These are phyloP conservation scores for Populus ilicifolia DNA, from an alignment of 345 rosid species.

Conservation along the genomic window DNA sequence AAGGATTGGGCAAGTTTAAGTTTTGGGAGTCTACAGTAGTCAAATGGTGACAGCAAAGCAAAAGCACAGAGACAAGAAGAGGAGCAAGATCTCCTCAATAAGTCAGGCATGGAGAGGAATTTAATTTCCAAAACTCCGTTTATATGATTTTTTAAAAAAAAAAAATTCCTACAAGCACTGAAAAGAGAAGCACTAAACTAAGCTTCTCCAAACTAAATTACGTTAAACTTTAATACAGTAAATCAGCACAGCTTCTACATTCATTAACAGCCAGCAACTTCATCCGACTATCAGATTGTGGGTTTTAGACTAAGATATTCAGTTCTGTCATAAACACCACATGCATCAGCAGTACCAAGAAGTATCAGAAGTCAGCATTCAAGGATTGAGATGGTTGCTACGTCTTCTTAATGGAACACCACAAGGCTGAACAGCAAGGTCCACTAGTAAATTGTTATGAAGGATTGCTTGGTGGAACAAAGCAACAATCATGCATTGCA, in stretches of 20 bases:
- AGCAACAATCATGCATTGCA: neutral
- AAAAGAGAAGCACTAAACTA: neutral
- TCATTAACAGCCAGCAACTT: neutral
- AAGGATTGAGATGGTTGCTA: neutral
- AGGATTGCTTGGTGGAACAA: neutral
- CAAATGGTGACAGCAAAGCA: conserved; percentile 4
- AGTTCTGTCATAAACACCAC: neutral
- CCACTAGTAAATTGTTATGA: neutral
- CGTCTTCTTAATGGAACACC: neutral
- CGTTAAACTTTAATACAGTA: neutral
- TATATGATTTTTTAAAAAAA: neutral
- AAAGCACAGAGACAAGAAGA: neutral
- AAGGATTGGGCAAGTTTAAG: neutral
- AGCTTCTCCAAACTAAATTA: neutral
- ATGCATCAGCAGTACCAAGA: neutral
- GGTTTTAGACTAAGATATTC: neutral
- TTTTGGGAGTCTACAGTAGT: neutral
- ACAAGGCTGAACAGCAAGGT: neutral
- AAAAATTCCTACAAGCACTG: neutral
- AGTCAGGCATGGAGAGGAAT: neutral
- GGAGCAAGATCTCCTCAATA: neutral
- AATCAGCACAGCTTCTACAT: neutral
- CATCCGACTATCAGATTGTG: neutral
- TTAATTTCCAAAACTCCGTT: neutral
- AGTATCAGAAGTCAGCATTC: neutral